Evolutionary conservation across 2,329 filamentous ascomycete genomes (phyloP).

Genomic region (Fusarium algeriense): DNA sequence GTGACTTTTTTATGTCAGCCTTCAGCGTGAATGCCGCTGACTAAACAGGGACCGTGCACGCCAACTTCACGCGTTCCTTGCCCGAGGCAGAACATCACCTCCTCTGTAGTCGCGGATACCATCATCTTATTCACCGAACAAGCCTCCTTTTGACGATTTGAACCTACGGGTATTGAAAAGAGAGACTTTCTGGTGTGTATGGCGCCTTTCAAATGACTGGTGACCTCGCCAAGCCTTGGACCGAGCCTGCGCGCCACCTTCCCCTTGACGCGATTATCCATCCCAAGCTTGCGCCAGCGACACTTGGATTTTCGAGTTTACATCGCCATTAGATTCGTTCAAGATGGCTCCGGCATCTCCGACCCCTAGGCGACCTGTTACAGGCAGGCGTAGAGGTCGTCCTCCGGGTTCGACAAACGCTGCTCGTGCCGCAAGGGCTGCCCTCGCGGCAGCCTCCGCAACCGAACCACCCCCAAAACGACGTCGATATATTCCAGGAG

Average conservation of each 20-base stretch:
- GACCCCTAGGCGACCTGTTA: constrained; percentile 57
- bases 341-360: constrained; percentile 53
- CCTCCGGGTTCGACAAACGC: constrained; percentile 60
- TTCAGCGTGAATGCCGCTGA: background rate
- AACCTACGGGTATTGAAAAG: constrained; percentile 25
- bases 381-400: constrained; percentile 61
- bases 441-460: constrained; percentile 49
- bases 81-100: constrained; percentile 14
- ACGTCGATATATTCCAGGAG: constrained; percentile 85
- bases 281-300: constrained; percentile 34
- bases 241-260: constrained; percentile 50
- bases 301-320: constrained; percentile 21
- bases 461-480: constrained; percentile 77
- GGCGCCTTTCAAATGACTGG: constrained; percentile 46
- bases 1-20: background rate
- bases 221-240: constrained; percentile 47
- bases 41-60: constrained; percentile 48
- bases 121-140: constrained; percentile 47
- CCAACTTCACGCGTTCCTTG: constrained; percentile 57
- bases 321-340: constrained; percentile 25
- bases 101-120: constrained; percentile 45
- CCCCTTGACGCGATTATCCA: constrained; percentile 46
- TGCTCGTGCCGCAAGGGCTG: constrained; percentile 55
- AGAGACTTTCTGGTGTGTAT: constrained; percentile 19
- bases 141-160: constrained; percentile 34